Percentiles rank a stretch among this genome's conserved stretches.
Conservation (phyloP, 495 filamentous ascomycete genomes). For the Zalerion maritima region DNA sequence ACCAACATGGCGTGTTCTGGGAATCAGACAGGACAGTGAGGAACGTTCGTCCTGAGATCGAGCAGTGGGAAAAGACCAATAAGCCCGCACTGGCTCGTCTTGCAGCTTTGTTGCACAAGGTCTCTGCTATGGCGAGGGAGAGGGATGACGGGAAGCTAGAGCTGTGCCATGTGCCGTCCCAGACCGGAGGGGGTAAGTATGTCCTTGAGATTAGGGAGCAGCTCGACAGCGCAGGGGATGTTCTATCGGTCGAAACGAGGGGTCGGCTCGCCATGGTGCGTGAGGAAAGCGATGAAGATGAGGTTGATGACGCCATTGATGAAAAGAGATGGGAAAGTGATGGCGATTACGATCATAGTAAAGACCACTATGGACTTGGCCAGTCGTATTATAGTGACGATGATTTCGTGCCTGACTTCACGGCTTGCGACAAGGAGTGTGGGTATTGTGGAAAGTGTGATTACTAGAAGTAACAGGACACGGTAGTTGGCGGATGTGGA, state of each 20-base stretch:
- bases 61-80: conserved; percentile 39
- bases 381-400: conserved; percentile 11
- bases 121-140: conserved; percentile 27
- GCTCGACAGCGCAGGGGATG: conserved; percentile 12
- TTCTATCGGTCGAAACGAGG: conserved; percentile 15
- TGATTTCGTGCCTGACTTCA: conserved; percentile 22
- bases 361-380: conserved; percentile 1
- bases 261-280: conserved; percentile 5
- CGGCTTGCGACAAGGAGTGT: conserved; percentile 23
- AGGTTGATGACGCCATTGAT: background rate
- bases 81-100: conserved; percentile 21
- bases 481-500: too few species aligned
- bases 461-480: too few species aligned
- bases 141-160: conserved; percentile 28
- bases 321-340: conserved; percentile 4
- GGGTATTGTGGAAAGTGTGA: conserved; percentile 28
- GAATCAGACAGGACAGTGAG: conserved; percentile 33
- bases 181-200: conserved; percentile 14
- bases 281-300: conserved; percentile 1
- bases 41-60: conserved; percentile 28
- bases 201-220: conserved; percentile 31
- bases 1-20: conserved; percentile 38
- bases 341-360: conserved; percentile 6
- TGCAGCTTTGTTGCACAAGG: conserved; percentile 25
- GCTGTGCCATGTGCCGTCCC: too few species aligned